Evolutionary conservation across 2,329 filamentous ascomycete genomes (phyloP).

Genomic region (Colletotrichum karsti): DNA sequence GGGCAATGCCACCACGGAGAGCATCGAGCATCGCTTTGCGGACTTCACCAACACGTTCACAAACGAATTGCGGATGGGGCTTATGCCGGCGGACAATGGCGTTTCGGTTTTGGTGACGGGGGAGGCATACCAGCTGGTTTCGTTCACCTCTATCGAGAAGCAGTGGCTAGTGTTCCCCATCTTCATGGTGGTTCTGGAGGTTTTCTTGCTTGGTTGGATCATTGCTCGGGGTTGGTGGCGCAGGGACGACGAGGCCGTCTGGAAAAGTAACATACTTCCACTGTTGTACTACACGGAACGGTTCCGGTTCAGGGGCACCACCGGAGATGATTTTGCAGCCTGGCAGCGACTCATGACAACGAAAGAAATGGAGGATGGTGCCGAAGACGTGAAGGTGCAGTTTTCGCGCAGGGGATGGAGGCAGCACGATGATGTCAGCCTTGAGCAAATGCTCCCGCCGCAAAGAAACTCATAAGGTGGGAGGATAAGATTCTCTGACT

Average conservation of each 20-base stretch:
- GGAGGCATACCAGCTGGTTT: no score
- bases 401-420: no score
- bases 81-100: no score
- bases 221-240: neutral
- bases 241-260: neutral
- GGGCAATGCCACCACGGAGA: no score
- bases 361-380: neutral
- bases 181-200: neutral
- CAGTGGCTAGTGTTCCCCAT: neutral
- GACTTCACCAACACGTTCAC: no score
- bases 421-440: no score
- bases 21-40: no score
- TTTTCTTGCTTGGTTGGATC: neutral
- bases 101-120: neutral
- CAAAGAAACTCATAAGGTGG: no score
- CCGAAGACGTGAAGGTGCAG: no score
- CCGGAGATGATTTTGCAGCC: rapidly evolving
- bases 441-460: no score
- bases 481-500: no score
- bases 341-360: neutral
- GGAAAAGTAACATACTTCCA: neutral
- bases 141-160: neutral
- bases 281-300: neutral
- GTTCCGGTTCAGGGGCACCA: neutral
- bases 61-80: no score